These are phyloP conservation scores for Ramaria sp. DNA, from an alignment of 768 basidiomycete species.

Conservation along the genomic window DNA sequence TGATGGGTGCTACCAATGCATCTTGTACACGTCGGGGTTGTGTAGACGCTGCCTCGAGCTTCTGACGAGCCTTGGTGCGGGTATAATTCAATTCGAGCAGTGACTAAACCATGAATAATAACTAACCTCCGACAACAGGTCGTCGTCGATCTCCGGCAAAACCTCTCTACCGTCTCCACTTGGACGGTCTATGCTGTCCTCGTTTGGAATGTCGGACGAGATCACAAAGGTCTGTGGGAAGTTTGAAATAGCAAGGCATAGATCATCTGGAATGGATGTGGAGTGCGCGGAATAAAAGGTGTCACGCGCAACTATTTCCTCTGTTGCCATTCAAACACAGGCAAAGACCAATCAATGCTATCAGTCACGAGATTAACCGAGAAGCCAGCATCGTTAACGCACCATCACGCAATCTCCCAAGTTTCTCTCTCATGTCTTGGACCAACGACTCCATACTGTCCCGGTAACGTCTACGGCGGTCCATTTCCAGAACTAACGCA, in stretches of 20 bases:
- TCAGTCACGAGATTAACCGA: no score
- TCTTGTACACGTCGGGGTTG: background rate
- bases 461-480: slow-evolving; percentile 52
- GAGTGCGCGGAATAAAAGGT: slow-evolving; percentile 69
- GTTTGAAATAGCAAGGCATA: slow-evolving; percentile 70
- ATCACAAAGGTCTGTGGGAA: slow-evolving; percentile 66
- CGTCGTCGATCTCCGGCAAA: slow-evolving; percentile 50
- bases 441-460: slow-evolving; percentile 58
- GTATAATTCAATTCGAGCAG: background rate
- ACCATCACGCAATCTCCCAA: slow-evolving; percentile 58
- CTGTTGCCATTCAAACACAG: slow-evolving; percentile 24
- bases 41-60: background rate
- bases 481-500: slow-evolving; percentile 64
- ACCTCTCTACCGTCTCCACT: slow-evolving; percentile 40
- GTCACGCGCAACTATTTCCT: slow-evolving; percentile 53
- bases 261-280: slow-evolving; percentile 61
- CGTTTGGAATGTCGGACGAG: slow-evolving; percentile 30
- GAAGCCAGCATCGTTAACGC: background rate
- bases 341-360: background rate
- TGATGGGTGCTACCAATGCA: background rate
- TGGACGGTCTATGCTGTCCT: background rate
- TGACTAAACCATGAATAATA: background rate
- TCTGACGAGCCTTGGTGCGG: background rate
- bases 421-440: slow-evolving; percentile 49
- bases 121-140: slow-evolving; percentile 45